phyloP scores from a whole-genome alignment of 768 basidiomycete species.

The Ramaria rubella region DNA sequence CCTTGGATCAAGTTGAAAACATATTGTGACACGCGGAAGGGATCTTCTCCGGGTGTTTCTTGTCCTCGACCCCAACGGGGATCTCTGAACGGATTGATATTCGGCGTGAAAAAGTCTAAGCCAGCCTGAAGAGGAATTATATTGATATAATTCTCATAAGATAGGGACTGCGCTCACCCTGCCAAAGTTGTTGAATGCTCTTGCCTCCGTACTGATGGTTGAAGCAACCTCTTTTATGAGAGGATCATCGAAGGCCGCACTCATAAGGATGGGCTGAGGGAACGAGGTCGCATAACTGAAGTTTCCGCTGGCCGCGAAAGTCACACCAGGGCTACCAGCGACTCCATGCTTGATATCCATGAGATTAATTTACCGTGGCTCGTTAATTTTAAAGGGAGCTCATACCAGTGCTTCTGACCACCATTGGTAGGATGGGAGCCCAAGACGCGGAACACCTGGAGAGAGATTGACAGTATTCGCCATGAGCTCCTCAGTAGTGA shows the following conservation, averaged over 20 bases:
- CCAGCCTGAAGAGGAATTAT: conserved; percentile 28
- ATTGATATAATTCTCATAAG: background rate
- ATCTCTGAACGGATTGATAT: conserved; percentile 48
- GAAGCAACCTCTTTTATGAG: conserved; percentile 44
- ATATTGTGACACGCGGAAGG: conserved; percentile 46
- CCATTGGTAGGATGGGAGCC: conserved; percentile 53
- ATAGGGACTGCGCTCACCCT: conserved; percentile 14
- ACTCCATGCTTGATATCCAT: conserved; percentile 43
- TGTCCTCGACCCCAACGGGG: conserved; percentile 59
- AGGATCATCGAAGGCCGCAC: conserved; percentile 49
- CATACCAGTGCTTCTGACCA: conserved; percentile 54
- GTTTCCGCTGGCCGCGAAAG: conserved; percentile 41
- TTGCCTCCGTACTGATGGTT: conserved; percentile 49
- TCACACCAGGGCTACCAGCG: conserved; percentile 45
- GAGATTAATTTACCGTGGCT: background rate
- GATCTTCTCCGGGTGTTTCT: conserved; percentile 58
- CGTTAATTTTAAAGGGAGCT: background rate
- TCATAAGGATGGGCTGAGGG: conserved; percentile 48
- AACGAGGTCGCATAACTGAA: conserved; percentile 56
- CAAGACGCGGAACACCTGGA: conserved; percentile 47
- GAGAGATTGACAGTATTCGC: conserved; percentile 44
- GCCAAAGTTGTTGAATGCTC: conserved; percentile 51
- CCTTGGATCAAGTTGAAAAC: conserved; percentile 48
- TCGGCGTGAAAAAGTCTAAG: conserved; percentile 52
- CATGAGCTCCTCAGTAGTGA: conserved; percentile 46